Evolutionary conservation across 345 rosid species (phyloP).

Genomic region (Brassica napus): Da-Ae NC_063446.1:7179501-7180000

Average conservation of each 20-base stretch:
- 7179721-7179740: background rate
- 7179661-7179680: background rate
- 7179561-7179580: slow-evolving; percentile 18
- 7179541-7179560: slow-evolving; percentile 22
- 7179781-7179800: slow-evolving; percentile 19
- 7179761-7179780: background rate
- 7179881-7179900: background rate
- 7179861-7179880: background rate
- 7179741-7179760: background rate
- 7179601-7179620: slow-evolving; percentile 2
- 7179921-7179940: background rate
- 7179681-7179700: background rate
- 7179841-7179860: background rate
- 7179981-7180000: background rate
- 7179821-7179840: background rate
- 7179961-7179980: background rate
- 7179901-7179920: background rate
- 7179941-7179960: background rate
- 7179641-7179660: background rate
- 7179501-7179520: slow-evolving; percentile 1
- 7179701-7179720: background rate
- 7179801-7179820: background rate
- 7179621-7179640: slow-evolving; percentile 3
- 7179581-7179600: background rate
- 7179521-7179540: slow-evolving; percentile 14